These are phyloP conservation scores for Vanilla planifolia DNA, from an alignment of 106 monocot genomes.

Conservation along the genomic window DNA sequence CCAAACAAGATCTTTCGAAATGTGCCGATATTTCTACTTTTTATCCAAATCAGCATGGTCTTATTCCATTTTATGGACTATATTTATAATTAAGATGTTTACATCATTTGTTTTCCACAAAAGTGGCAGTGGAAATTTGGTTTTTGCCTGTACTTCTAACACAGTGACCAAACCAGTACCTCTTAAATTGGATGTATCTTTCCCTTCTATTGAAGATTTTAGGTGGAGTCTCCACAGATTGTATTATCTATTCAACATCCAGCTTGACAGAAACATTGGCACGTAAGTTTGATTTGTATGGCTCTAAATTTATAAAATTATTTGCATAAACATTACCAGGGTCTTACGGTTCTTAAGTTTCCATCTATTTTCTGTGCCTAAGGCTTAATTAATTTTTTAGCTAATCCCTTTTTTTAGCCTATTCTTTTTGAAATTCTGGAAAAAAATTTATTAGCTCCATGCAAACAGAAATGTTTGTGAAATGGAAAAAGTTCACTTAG, in stretches of 20 bases:
- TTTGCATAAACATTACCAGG: too few relatives aligned
- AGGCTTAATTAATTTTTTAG: neutral
- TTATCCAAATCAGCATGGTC: slow-evolving; percentile 16
- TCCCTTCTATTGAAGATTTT: slow-evolving; percentile 64
- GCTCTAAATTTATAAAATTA: neutral
- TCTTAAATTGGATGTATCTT: slow-evolving; percentile 53
- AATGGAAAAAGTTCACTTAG: too few relatives aligned
- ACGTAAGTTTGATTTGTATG: slow-evolving; percentile 35
- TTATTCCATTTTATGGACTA: slow-evolving; percentile 4
- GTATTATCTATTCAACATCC: slow-evolving; percentile 72
- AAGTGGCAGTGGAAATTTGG: slow-evolving; percentile 25
- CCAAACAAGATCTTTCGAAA: slow-evolving; percentile 10
- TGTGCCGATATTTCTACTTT: slow-evolving; percentile 19
- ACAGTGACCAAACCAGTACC: slow-evolving; percentile 46
- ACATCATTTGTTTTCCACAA: slow-evolving; percentile 8
- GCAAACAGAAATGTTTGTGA: neutral
- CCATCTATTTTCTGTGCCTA: neutral
- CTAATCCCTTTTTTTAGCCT: slow-evolving; percentile 5
- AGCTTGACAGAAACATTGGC: slow-evolving; percentile 77
- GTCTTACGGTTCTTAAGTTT: too few relatives aligned
- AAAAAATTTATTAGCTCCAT: neutral
- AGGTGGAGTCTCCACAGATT: slow-evolving; percentile 60
- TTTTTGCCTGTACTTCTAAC: slow-evolving; percentile 53
- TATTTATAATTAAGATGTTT: slow-evolving; percentile 11
- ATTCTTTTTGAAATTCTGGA: neutral